Evolutionary conservation across 2,329 filamentous ascomycete species (phyloP), one percentile per base, ranked within the genome.

Genomic region (Epichloe scottii): DNA sequence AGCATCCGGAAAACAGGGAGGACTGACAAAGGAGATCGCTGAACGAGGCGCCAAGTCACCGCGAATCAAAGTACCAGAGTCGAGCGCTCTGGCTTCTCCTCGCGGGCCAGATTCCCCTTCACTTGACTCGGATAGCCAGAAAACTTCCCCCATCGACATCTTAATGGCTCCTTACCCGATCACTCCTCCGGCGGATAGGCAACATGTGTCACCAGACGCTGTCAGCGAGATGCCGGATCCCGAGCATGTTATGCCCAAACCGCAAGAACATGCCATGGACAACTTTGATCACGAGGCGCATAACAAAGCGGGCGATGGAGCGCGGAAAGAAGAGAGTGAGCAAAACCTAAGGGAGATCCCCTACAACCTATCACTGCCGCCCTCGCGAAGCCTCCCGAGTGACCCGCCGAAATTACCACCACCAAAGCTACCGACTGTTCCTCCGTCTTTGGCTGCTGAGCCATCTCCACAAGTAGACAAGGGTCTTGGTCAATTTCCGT

Each of bases 101-200:
- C 46, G 26, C 2, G 41, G 17, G 21, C 52, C 42, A 10, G 52
- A 49, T 33, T 49, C 52, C 19, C 52, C 46, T 35, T 51, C 46
- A 7, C 17, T 51, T 46, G 75, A 77, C 53, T 73, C 73, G 1
- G 75, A 75, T 53, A 73, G 70, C 56, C 67, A 69, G 48, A 76
- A 71, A 70, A 73, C 48, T 83, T n/a, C n/a, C 80, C 3, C 81
- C n/a, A 71, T 82, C 44, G 75, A 82, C 47, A 68, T 81, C 51
- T 64, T 72, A 12, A 66, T 83, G 60, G 79, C 80, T 15, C 80
- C 79, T 0, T 84, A 84, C 62, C 80, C 81, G 3, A 80, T 82
- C 46, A 84, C 81, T 10, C 80, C 81, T 42, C 79, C 81, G 1
- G 76, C 78, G 2, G 75, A 81, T 55, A 71, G 72, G 46, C 61